Base-by-base conservation (phyloP, 768 basidiomycete genomes). In the Paxillus involutus region DNA sequence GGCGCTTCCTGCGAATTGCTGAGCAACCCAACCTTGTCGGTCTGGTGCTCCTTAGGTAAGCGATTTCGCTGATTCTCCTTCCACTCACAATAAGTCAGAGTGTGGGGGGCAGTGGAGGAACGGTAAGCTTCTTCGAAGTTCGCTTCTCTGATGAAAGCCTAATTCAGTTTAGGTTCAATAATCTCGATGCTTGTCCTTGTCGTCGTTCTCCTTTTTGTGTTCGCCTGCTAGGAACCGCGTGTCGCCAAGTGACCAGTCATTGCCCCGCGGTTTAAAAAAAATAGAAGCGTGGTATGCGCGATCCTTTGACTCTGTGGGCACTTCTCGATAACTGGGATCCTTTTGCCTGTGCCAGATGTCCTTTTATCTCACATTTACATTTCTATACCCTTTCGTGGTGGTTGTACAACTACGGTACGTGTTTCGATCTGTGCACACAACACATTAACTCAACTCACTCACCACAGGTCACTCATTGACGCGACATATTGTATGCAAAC, bases 301-400 rank as follows among this genome's bases (percentile, higher is more conserved):
- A 21, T 21, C 3, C 21, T 21, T 21, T 21, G 21, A 21, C 21
- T 21, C 3, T 21, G 21, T 39, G 58, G 56, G 51, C 11, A n/a
- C 33, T 26, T 44, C 16, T 12, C 8, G 11, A 36, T 14, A 40
- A 41, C 45, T 24, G 24, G 6, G 44, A 32, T 39, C 49, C 40
- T 51, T 53, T 56, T n/a, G n/a, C 9, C 19, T 12, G 7, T 7
- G 8, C 6, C 51, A 85, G 83, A 61, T 81, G 60, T 82, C 84
- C 3, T 85, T 81, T 72, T 85, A 81, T 73, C 76, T 91, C 44
- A 85, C 87, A 0, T 86, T 73, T 68, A 83, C 85, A 10, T 91
- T 90, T 63, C 80, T 89, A 14, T 91, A 82, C 73, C 85, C 85
- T 2, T 89, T 84, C 66, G 77, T 86, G 39, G 52, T 80, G 10